Evolutionary conservation across 1,284 basidiomycete species (phyloP), one percentile per base, ranked within the genome.

Genomic region (Rhodotorula sp.): DNA sequence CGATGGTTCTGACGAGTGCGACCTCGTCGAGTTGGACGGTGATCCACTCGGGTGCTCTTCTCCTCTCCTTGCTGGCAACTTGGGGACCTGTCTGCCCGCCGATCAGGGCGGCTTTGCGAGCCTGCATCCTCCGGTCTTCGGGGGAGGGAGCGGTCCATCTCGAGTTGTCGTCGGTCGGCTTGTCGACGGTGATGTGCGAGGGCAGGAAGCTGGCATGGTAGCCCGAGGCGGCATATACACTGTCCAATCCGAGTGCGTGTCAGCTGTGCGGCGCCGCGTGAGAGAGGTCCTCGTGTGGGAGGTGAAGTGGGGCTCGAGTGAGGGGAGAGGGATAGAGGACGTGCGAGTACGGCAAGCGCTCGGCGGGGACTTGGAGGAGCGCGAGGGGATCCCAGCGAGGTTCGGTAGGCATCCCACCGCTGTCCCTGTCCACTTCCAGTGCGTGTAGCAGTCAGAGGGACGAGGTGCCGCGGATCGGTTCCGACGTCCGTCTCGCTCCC

Each of bases 31-130:
- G 74, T 68, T 80, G 78, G 60, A 82, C 64, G 48, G 77, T 72
- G 65, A 82, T 77, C 77, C 78, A 82, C 68, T 81, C 81, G 3
- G 69, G 71, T 69, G 81, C 68, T 47, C 77, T 67, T 58, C 57
- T 58, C 54, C 34, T 62, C 7, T 6, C 47, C 34, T 68, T 60
- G 12, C 65, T 58, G 5, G 65, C 68, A 51, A 58, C 63, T 7
- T 67, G 58, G 10, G 47, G 58, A 20, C 47, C 21, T 6, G 52
- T 12, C 20, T 23, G 21, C 3, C 20, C 20, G 3, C 43, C 58
- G n/a, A 7, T n/a, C 14, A 67, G 65, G 68, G 48, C 54, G 54
- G 71, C 72, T 49, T 71, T 73, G 51, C 21, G 31, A 21, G 66
- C 51, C 39, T 58, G 61, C 62, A 58, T 60, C 63, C 56, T 64